These are phyloP conservation scores for Vitis rupestris DNA, from an alignment of 164 flowering plant species.

Conservation along the genomic window DNA sequence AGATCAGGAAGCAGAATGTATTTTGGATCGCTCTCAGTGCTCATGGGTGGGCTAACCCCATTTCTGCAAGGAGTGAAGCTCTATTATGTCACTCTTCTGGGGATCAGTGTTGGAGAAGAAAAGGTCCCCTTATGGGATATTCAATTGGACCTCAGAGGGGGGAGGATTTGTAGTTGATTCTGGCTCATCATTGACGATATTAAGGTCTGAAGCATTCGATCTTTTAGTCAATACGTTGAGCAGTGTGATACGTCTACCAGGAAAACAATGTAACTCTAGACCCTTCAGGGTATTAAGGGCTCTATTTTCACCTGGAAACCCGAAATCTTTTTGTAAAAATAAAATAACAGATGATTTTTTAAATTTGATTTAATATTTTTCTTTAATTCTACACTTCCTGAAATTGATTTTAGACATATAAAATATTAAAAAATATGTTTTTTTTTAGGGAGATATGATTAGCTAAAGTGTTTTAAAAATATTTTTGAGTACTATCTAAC, in stretches of 20 bases:
- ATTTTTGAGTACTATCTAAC: too few species aligned
- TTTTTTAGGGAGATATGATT: too few species aligned
- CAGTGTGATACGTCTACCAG: not conserved
- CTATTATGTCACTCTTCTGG: not conserved
- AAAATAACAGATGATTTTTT: too few species aligned
- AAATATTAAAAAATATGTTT: too few species aligned
- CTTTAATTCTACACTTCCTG: too few species aligned
- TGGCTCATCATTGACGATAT: not conserved
- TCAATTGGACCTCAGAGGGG: too few species aligned
- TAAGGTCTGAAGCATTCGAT: not conserved
- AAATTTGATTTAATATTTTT: too few species aligned
- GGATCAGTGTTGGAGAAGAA: not conserved
- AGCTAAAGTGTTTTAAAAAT: too few species aligned
- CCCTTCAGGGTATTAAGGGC: not conserved
- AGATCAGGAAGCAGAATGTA: not conserved
- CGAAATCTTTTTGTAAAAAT: too few species aligned
- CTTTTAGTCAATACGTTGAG: not conserved
- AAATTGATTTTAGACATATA: too few species aligned
- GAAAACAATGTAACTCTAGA: not conserved
- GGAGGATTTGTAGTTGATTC: not conserved
- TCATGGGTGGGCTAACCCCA: not conserved
- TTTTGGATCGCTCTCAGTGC: not conserved
- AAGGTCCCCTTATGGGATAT: not conserved
- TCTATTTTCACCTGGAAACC: too few species aligned
- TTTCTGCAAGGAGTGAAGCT: not conserved